phyloP scores from a whole-genome alignment of 2,329 filamentous ascomycete genomes.

The Cladosporium sp. region DNA sequence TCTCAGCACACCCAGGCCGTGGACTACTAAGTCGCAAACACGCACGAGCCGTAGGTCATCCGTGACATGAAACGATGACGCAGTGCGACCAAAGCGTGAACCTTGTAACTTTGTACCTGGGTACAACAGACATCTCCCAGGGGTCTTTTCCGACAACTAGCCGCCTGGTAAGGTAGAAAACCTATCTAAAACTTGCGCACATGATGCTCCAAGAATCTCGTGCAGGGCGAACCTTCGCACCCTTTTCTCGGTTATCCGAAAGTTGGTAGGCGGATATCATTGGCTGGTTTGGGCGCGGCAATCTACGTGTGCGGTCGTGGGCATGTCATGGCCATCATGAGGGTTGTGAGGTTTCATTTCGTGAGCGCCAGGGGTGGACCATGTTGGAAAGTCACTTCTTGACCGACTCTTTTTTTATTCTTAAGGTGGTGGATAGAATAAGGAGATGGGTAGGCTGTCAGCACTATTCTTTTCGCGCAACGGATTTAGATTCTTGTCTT shows the following conservation, averaged over 20 bases:
- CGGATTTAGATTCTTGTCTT: neutral
- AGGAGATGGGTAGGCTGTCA: neutral
- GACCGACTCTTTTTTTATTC: too few relatives aligned
- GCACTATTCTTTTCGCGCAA: neutral
- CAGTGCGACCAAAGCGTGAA: neutral
- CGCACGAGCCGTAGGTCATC: neutral
- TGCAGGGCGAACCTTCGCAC: neutral
- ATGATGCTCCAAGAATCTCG: neutral
- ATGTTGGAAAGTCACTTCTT: too few relatives aligned
- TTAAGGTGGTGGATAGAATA: neutral
- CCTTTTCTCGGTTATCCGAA: too few relatives aligned
- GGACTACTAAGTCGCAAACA: neutral
- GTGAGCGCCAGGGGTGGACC: too few relatives aligned
- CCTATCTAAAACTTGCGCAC: neutral
- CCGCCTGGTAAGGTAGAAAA: neutral
- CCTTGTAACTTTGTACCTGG: neutral
- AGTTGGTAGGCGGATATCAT: too few relatives aligned
- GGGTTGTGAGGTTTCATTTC: too few relatives aligned
- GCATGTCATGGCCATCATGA: too few relatives aligned
- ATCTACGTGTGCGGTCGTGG: too few relatives aligned
- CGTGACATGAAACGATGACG: conserved; percentile 4
- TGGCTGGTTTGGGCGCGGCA: too few relatives aligned
- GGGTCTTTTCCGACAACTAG: neutral
- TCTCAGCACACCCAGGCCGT: too few relatives aligned
- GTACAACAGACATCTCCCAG: neutral